Base-by-base conservation (phyloP, 2,329 filamentous ascomycete genomes). In the Beauveria pseudobassiana region DNA sequence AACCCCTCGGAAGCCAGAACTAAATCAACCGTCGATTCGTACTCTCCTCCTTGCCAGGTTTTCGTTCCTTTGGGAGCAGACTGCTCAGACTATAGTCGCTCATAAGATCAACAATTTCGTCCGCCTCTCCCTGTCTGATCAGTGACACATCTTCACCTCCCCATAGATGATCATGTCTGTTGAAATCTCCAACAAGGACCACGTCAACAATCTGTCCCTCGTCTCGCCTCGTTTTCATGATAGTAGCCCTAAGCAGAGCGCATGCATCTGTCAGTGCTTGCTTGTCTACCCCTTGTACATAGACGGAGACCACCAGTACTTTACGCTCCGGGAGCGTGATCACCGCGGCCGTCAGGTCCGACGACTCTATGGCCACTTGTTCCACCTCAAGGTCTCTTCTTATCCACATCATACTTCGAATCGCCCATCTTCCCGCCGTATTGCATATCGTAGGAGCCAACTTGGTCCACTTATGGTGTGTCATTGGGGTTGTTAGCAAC, bases 81-180 rank as follows among this genome's bases (percentile, higher is more conserved):
- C 72, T 75, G 24, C 61, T 61, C 2, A 76, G 69, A 48, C 55
- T 60, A 63, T 67, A 68, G 43, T 74, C 66, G 63, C 62, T 70
- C 64, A 76, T 76, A 4, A 76, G 64, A 55, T 74, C 64, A 53
- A 76, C 70, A 49, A 75, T 74, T 55, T 56, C 64, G 53, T 74
- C 67, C 24, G 67, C 73, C 67, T 76, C 70, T 16, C 73, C 73
- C 63, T 77, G 65, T 59, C 70, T 69, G 18, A 49, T 48, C n/a
- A 60, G 18, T 2, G 46, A 63, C 26, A 66, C 48, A n/a, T 64
- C 63, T 12, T 65, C 65, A 28, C 64, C 67, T 64, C 64, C 66
- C 67, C 51, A 69, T 14, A 69, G 60, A 12, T 64, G 34, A 49
- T 67, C 57, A 24, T 67, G 45, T 12, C 61, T 34, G 20, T 68